phyloP scores from a whole-genome alignment of 345 rosid genomes.

The Boechera stricta region DNA sequence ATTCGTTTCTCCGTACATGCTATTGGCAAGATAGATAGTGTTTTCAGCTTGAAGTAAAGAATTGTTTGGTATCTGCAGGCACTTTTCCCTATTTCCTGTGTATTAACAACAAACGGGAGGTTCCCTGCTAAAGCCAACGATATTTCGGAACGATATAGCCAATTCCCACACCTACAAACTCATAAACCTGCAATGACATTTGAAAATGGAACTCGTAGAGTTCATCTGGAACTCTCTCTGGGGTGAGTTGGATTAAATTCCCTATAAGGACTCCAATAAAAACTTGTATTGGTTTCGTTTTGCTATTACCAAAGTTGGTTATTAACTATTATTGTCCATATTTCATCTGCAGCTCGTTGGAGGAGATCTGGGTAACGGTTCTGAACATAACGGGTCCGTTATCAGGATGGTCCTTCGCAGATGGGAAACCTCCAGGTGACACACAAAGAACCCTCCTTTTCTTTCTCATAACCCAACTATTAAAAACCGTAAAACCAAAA shows the following conservation, averaged over 20 bases:
- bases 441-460: not conserved
- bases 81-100: conserved; percentile 69
- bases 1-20: not conserved
- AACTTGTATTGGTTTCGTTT: not conserved
- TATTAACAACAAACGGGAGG: conserved; percentile 75
- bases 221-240: conserved; percentile 83
- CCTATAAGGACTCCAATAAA: not conserved
- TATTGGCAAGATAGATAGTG: not conserved
- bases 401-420: conserved; percentile 93
- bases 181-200: conserved; percentile 50
- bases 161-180: conserved; percentile 63
- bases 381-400: conserved; percentile 92
- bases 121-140: conserved; percentile 72
- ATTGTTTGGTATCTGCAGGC: conserved; percentile 53
- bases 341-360: conserved; percentile 63
- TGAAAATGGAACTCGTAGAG: conserved; percentile 66
- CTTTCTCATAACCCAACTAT: not conserved
- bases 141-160: conserved; percentile 52
- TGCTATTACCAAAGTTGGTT: not conserved
- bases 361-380: conserved; percentile 93
- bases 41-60: conserved; percentile 8
- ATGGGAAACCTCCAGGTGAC: conserved; percentile 71
- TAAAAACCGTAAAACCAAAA: conserved; percentile 26
- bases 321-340: not conserved
- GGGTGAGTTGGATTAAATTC: conserved; percentile 62